Evolutionary conservation across 2,329 filamentous ascomycete genomes (phyloP).

Genomic region (Paraphoma chrysanthemicola): DNA sequence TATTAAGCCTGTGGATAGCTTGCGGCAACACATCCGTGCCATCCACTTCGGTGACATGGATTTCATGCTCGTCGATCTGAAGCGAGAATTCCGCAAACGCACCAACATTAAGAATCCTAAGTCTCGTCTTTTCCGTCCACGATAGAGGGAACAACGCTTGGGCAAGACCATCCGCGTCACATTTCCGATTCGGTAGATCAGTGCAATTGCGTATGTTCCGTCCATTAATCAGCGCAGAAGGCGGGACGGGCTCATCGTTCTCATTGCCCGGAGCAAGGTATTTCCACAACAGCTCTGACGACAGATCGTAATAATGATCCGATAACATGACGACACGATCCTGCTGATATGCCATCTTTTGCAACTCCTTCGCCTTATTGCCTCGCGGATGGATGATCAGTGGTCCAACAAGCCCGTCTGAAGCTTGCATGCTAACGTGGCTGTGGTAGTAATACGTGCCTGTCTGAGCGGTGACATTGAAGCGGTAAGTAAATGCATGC

Average conservation of each 20-base stretch:
- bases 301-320: conserved; percentile 71
- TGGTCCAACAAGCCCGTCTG: conserved; percentile 50
- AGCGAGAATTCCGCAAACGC: conserved; percentile 67
- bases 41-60: conserved; percentile 71
- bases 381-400: conserved; percentile 45
- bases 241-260: conserved; percentile 63
- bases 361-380: conserved; percentile 50
- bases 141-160: conserved; percentile 45
- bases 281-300: conserved; percentile 56
- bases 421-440: conserved; percentile 52
- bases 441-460: conserved; percentile 45
- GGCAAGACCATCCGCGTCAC: conserved; percentile 39
- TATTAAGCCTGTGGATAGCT: conserved; percentile 64
- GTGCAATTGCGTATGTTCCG: conserved; percentile 47
- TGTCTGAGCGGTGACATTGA: conserved; percentile 45
- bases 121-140: conserved; percentile 68
- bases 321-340: conserved; percentile 70
- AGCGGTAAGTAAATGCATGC: conserved; percentile 34
- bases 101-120: conserved; percentile 75
- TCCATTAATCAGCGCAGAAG: conserved; percentile 54
- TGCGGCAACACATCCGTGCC: conserved; percentile 67
- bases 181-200: conserved; percentile 44
- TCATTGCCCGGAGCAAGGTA: conserved; percentile 60
- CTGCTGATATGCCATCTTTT: conserved; percentile 51
- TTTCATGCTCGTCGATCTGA: conserved; percentile 69